A percentile compares a stretch with the other conserved stretches of the same genome.
Evolutionary conservation across 495 filamentous ascomycete genomes (phyloP).

Genomic region (Penicillium coprophilum): DNA sequence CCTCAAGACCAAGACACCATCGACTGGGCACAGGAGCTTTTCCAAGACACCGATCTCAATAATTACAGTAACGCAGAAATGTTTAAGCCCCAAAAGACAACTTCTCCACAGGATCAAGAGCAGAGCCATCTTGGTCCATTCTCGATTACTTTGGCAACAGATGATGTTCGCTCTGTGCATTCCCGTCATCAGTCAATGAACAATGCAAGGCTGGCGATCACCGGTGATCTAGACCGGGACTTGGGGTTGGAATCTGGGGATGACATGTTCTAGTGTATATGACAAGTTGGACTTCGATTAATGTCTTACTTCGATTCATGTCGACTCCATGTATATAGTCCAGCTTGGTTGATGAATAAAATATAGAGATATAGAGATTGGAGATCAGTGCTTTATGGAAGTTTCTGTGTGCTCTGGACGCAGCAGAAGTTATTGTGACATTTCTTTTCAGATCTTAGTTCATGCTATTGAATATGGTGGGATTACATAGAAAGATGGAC

Average conservation of each 20-base stretch:
- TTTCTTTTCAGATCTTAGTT: no score
- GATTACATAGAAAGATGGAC: no score
- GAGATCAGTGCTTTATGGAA: no score
- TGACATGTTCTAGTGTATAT: slow-evolving; percentile 35
- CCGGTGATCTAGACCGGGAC: slow-evolving; percentile 46
- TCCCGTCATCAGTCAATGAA: slow-evolving; percentile 13
- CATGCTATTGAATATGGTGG: no score
- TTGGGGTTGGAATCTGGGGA: slow-evolving; percentile 37
- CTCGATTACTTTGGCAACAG: slow-evolving; percentile 23
- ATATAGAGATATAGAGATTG: neutral
- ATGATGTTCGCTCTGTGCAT: neutral
- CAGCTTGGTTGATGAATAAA: neutral
- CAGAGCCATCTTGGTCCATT: slow-evolving; percentile 31
- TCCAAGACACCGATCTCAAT: slow-evolving; percentile 25
- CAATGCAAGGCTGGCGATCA: slow-evolving; percentile 30
- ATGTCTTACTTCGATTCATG: neutral
- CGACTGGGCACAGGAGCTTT: slow-evolving; percentile 41
- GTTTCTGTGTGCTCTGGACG: no score
- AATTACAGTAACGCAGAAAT: slow-evolving; percentile 1
- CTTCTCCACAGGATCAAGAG: neutral
- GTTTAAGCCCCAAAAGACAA: slow-evolving; percentile 4
- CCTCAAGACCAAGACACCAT: slow-evolving; percentile 24
- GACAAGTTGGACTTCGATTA: neutral
- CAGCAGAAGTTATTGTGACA: no score
- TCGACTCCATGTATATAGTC: neutral